Evolutionary conservation across 2,329 filamentous ascomycete genomes (phyloP), one percentile per base, ranked within the genome.

Genomic region (Botrytis fragariae): DNA sequence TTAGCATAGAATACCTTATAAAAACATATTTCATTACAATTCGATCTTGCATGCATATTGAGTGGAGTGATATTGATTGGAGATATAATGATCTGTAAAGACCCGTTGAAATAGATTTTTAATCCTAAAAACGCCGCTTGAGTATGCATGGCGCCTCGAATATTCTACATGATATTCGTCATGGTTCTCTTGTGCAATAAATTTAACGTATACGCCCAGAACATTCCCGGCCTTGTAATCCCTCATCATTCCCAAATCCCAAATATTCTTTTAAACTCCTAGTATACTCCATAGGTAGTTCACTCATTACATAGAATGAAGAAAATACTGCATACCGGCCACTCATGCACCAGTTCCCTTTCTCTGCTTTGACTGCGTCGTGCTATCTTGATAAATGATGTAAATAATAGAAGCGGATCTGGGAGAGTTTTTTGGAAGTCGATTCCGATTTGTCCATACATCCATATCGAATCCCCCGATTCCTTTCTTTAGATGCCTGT

Each of bases 1-100:
- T 65, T 37, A 72, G 59, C 57, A 75, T 75, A 75, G 74, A 75
- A 68, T 73, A 65, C 72, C 37, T 64, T 59, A 72, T 67, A 69
- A 64, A 72, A 70, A 59, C 48, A 61, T 20, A 45, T 70, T 29
- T 70, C 29, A 37, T 45, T 61, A 70, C 12, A 45, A 3, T 22
- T n/a, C 16, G 25, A 16, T 5, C 9, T n/a, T 45, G 54, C 54
- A 35, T 69, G n/a, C n/a, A 39, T 35, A 25, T 18, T 42, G 7
- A 18, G 22, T 61, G 54, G n/a, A 69, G n/a, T 61, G 39, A 22
- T 37, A 22, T 37, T 44, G 29, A 35, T 60, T n/a, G 32, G 4
- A 45, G 25, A 42, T 57, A 25, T 12, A 18, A 61, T 44, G 37
- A 32, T 18, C n/a, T 12, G 1, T 42, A 29, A n/a, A 69, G 51